These are phyloP conservation scores for Fusarium fujikuroi DNA, from an alignment of 2,329 filamentous ascomycete genomes.

Conservation along the genomic window DNA sequence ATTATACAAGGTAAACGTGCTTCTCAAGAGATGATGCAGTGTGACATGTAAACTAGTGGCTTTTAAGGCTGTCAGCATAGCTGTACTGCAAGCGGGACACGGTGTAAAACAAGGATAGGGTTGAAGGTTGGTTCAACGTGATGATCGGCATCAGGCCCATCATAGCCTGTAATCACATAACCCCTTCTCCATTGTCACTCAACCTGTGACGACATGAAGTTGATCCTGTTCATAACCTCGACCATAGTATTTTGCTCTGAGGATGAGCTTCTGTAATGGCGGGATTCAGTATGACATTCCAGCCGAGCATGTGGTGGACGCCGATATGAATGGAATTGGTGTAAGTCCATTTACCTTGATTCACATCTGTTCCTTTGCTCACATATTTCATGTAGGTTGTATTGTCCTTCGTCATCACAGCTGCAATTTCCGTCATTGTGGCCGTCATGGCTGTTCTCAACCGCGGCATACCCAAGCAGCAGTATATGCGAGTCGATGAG, in stretches of 20 bases:
- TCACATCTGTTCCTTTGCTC: not conserved
- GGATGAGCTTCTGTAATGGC: slow-evolving; percentile 10
- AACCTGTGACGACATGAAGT: not conserved
- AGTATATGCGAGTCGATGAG: slow-evolving; percentile 24
- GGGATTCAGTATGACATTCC: not conserved
- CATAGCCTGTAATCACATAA: not conserved
- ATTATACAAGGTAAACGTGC: not conserved
- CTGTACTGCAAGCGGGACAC: not conserved
- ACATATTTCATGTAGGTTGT: slow-evolving; percentile 9
- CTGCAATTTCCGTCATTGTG: slow-evolving; percentile 14
- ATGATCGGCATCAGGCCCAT: slow-evolving; percentile 6
- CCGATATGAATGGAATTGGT: slow-evolving; percentile 33
- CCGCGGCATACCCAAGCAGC: slow-evolving; percentile 16
- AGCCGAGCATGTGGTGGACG: slow-evolving; percentile 11
- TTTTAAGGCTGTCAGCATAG: not conserved
- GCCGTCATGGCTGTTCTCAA: slow-evolving; percentile 12
- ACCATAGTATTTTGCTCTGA: not conserved
- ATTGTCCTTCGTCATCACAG: slow-evolving; percentile 15
- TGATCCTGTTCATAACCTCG: not conserved
- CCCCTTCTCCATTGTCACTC: not conserved
- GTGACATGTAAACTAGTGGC: not conserved
- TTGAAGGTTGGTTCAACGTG: not conserved
- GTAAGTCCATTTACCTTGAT: not conserved
- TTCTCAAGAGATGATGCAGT: not conserved
- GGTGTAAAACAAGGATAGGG: slow-evolving; percentile 19